Percentiles rank a stretch among this genome's conserved stretches.
phyloP scores from a whole-genome alignment of 768 basidiomycete genomes.

The Suillus plorans region DNA sequence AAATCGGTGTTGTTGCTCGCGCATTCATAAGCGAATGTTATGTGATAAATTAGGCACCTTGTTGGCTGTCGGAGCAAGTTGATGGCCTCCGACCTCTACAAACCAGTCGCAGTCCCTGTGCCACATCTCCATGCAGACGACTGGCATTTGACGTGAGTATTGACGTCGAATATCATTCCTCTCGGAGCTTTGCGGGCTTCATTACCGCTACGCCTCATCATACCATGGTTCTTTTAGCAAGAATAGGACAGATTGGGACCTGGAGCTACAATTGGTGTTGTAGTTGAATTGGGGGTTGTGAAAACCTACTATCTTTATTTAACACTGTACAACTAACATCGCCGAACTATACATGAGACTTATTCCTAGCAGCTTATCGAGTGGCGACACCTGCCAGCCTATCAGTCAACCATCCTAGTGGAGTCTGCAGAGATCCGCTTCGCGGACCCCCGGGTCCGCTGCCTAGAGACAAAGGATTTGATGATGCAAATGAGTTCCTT shows the following conservation, averaged over 20 bases:
- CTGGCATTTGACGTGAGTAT: not conserved
- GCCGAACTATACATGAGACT: not conserved
- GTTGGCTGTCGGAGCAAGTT: slow-evolving; percentile 18
- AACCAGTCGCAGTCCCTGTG: not conserved
- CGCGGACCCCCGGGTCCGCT: slow-evolving; percentile 55
- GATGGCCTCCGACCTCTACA: not conserved
- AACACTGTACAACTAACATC: not conserved
- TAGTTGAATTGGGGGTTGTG: not conserved
- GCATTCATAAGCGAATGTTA: slow-evolving; percentile 5
- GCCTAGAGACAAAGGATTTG: slow-evolving; percentile 80
- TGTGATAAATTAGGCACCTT: slow-evolving; percentile 22
- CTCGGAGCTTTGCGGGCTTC: not conserved
- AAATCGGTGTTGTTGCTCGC: not conserved
- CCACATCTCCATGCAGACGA: not conserved
- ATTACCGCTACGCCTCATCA: not conserved
- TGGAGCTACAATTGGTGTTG: not conserved
- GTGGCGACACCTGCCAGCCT: slow-evolving; percentile 68
- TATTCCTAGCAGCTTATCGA: slow-evolving; percentile 9
- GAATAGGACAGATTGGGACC: not conserved
- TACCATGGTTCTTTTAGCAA: not conserved
- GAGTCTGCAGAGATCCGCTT: slow-evolving; percentile 63
- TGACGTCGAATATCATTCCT: not conserved
- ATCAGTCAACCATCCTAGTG: slow-evolving; percentile 77
- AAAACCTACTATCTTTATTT: not conserved
- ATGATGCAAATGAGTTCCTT: slow-evolving; percentile 76